These are phyloP conservation scores for Rhodotorula sp. DNA, from an alignment of 1,284 basidiomycete genomes.

Conservation along the genomic window DNA sequence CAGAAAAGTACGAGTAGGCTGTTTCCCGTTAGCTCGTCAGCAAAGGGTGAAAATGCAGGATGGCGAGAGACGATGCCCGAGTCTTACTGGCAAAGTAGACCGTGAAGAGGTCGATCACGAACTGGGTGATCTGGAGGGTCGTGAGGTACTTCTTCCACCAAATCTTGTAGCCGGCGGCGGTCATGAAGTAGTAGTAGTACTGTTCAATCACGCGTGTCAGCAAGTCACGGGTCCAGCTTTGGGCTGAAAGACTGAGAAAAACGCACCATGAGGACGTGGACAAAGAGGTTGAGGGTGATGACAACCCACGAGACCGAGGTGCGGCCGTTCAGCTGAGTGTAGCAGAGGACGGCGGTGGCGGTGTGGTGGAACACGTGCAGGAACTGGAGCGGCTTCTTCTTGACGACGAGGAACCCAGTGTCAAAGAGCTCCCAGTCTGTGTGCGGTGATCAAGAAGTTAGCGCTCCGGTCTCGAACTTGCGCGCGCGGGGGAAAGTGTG, in stretches of 20 bases:
- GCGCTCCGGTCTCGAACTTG: not conserved
- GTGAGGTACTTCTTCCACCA: slow-evolving; percentile 99
- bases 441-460: slow-evolving; percentile 5
- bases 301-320: slow-evolving; percentile 96
- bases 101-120: slow-evolving; percentile 80
- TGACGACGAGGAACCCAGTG: slow-evolving; percentile 94
- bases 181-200: slow-evolving; percentile 91
- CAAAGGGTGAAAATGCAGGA: not conserved
- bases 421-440: slow-evolving; percentile 75
- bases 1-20: slow-evolving; percentile 74
- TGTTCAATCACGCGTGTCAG: not conserved
- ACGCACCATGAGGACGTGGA: slow-evolving; percentile 93
- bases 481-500: not conserved
- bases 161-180: slow-evolving; percentile 88
- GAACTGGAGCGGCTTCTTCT: slow-evolving; percentile 97
- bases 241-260: slow-evolving; percentile 3
- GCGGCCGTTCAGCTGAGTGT: slow-evolving; percentile 85
- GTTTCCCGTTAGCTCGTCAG: slow-evolving; percentile 1
- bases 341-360: slow-evolving; percentile 94
- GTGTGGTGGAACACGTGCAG: slow-evolving; percentile 99
- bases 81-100: slow-evolving; percentile 90
- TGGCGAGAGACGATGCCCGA: slow-evolving; percentile 28
- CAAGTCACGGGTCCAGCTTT: slow-evolving; percentile 17
- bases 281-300: slow-evolving; percentile 84
- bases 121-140: slow-evolving; percentile 91